Evolutionary conservation across 371 early-diverging fungal species (phyloP), one percentile per base, ranked within the genome.

Genomic region (Saksenaea oblongispora): DNA sequence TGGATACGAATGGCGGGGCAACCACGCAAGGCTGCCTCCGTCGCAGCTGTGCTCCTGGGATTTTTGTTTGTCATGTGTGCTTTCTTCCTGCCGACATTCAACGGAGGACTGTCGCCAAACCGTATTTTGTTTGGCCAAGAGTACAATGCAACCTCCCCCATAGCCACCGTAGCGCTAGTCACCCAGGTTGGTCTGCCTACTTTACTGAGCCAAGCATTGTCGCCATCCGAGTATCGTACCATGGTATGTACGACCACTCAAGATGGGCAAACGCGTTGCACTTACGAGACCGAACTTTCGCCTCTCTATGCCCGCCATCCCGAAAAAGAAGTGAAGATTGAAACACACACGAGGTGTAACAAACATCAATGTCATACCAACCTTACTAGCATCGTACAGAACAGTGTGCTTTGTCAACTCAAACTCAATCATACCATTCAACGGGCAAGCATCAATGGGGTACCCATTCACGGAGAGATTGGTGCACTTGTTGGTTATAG

Each of bases 401-500:
- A 80, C 70, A 82, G 71, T 54, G 61, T 65, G n/a, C 63, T 75
- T 56, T 86, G 81, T 31, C 64, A 77, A 18, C 47, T 75, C 17
- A 24, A 26, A 9, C 66, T 78, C 13, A 66, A 75, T 39, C 51
- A 47, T 47, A 3, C 17, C 1, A 56, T 80, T 8, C 54, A 47
- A 5, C 61, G 58, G 13, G 73, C 66, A 0, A 69, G 71, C 65
- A 47, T 47, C 22, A 47, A 47, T 22, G 67, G 62, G 5, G 51
- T 18, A 11, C 22, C 9, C 22, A 47, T 47, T 11, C 8, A 59
- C 60, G 5, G 28, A 8, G 28, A 57, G 8, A 67, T 75, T 18
- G 42, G 61, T 14, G 15, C 73, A 14, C 8, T 81, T 39, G 47
- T 72, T 0, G 64, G 64, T 24, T 80, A 85, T 56, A 64, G 72